Base-by-base conservation (phyloP, 2,329 filamentous ascomycete genomes). In the Teratosphaeria viscida region DNA sequence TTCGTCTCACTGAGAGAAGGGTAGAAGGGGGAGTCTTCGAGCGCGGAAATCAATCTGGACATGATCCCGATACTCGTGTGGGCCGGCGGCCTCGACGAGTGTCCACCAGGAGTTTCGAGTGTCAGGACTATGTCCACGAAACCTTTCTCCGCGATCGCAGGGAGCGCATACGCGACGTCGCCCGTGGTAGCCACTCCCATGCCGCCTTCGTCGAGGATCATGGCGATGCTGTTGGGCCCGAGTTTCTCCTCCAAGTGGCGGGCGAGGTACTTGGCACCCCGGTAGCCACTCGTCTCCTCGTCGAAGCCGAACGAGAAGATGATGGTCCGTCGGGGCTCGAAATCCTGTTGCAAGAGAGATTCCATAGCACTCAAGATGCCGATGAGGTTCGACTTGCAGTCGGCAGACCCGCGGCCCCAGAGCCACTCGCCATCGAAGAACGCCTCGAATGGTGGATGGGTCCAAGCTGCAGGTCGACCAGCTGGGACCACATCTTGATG, bases 401-500 rank as follows among this genome's bases (percentile, higher is more conserved):
- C 84, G 4, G 75, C 74, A 0, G 82, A 71, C 2, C 84, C 84
- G 26, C 84, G 77, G 12, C 84, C 84, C 83, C 83, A 87, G 49
- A 86, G 74, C 67, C 76, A 81, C 54, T 76, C 76, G 12, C 83
- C 83, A 63, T 84, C 81, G 60, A 78, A 86, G 63, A 77, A 66
- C 7, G 82, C 83, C n/a, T 77, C 78, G 64, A 81, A 87, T 0
- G 84, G 84, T 0, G 82, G 80, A 69, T 86, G 72, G 0, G 78
- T 83, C 84, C 84, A 87, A 49, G 80, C 74, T 2, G 79, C 81
- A 4, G 79, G 74, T 5, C 78, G 74, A 2, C 76, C 76, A 0
- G 84, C 82, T 1, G 83, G 83, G 2, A 87, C 84, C 8, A 85
- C 82, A 67, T 87, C 85, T 67, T 85, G 82, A 68, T 86, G 84